Evolutionary conservation across 768 basidiomycete genomes (phyloP).

Genomic region (Suillus sp.): DNA sequence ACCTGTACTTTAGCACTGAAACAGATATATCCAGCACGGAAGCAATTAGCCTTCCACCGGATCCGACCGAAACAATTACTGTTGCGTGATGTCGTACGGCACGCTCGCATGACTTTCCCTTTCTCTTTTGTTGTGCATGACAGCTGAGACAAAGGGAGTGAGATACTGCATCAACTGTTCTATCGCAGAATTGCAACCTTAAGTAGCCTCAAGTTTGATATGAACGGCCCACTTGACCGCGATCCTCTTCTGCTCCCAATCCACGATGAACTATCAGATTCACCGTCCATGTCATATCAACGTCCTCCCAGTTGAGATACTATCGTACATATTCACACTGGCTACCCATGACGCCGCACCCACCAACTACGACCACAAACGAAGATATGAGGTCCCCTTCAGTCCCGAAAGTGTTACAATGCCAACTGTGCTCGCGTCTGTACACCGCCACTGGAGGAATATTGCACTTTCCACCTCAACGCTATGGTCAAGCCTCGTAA

Average conservation of each 20-base stretch:
- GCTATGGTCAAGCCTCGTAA: conserved; percentile 58
- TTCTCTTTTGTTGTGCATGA: conserved; percentile 15
- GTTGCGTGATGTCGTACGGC: background rate
- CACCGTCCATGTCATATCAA: conserved; percentile 32
- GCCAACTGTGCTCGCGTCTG: conserved; percentile 49
- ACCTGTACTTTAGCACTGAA: too few species aligned
- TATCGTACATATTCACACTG: conserved; percentile 57
- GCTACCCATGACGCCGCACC: conserved; percentile 38
- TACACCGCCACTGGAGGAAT: conserved; percentile 54
- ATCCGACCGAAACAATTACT: conserved; percentile 11
- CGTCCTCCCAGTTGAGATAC: conserved; percentile 55
- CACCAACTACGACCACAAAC: conserved; percentile 21
- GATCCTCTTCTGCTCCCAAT: conserved; percentile 2
- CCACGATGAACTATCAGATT: conserved; percentile 6
- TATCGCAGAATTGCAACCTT: background rate
- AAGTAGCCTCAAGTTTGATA: conserved; percentile 2
- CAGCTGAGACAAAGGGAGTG: conserved; percentile 14
- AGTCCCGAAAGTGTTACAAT: conserved; percentile 43
- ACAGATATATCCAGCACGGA: background rate
- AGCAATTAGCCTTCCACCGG: background rate
- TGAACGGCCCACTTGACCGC: background rate
- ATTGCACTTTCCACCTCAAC: conserved; percentile 50
- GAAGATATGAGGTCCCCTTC: conserved; percentile 29
- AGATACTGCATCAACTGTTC: conserved; percentile 3
- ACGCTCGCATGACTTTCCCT: conserved; percentile 4